These are phyloP conservation scores for Mycena filopes DNA, from an alignment of 768 basidiomycete species.

Conservation along the genomic window DNA sequence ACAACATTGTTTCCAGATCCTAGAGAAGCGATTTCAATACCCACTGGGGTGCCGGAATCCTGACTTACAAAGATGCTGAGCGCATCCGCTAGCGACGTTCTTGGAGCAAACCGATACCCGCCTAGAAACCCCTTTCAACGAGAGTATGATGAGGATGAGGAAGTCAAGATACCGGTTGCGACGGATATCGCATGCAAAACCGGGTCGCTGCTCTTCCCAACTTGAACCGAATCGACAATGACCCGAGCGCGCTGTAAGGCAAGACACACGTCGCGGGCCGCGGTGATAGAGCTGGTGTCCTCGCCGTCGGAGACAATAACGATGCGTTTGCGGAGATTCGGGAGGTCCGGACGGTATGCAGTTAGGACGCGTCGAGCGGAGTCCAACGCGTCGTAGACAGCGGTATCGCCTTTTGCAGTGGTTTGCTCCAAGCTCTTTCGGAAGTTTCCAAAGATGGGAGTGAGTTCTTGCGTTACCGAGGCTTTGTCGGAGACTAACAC, in stretches of 20 bases:
- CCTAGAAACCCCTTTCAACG: conserved; percentile 26
- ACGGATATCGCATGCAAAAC: conserved; percentile 41
- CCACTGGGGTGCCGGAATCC: not conserved
- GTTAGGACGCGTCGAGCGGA: conserved; percentile 34
- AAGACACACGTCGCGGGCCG: conserved; percentile 34
- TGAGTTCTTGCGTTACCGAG: conserved; percentile 34
- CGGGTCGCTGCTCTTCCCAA: conserved; percentile 31
- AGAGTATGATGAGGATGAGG: not conserved
- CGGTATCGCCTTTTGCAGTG: conserved; percentile 37
- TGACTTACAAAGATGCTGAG: conserved; percentile 42
- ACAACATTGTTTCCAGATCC: conserved; percentile 45
- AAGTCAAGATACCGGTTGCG: conserved; percentile 35
- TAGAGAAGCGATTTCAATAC: conserved; percentile 3
- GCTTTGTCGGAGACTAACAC: conserved; percentile 38
- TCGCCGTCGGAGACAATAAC: conserved; percentile 44
- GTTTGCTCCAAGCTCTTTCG: conserved; percentile 33
- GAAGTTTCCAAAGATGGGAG: conserved; percentile 42
- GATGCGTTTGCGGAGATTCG: conserved; percentile 38
- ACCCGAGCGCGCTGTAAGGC: conserved; percentile 34
- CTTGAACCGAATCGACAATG: conserved; percentile 43
- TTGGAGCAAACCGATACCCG: conserved; percentile 42
- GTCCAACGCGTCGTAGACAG: conserved; percentile 43
- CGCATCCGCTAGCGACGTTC: conserved; percentile 41
- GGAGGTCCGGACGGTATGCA: conserved; percentile 37
- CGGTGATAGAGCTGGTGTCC: conserved; percentile 37